Base-by-base conservation (phyloP, 192 early-diverging fungal genomes). In the Umbelopsis isabellina region DNA sequence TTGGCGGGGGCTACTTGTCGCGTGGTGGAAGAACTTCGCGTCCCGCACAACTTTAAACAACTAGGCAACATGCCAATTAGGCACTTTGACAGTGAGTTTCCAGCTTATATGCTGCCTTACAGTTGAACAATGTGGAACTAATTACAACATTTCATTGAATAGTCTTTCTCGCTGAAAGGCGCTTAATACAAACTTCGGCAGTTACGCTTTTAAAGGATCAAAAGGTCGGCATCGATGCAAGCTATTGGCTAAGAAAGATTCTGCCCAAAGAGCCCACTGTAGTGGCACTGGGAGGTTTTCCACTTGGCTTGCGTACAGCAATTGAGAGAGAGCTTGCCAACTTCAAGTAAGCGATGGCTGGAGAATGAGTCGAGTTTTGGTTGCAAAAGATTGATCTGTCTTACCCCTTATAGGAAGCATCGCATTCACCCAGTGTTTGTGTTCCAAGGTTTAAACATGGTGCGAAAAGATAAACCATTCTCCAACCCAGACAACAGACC, bases 181-280 rank as follows among this genome's bases (percentile, higher is more conserved):
- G 80, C 23, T 78, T 92, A 50, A 65, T 81, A 64, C 86, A 89
- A 72, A 81, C 82, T 35, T 73, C 84, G 53, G 79, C 89, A 23
- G 75, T 92, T 15, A 72, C 84, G 27, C 75, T 78, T 27, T 83
- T 93, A 37, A 81, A 84, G 48, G 90, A 87, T 45, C 88, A 87
- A 33, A 82, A 91, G 27, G 79, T 94, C 52, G 93, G 93, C 46
- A 90, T 94, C 50, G 93, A 94, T 67, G 93, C 90, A 71, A 86
- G 87, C 75, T 82, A 88, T 77, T 94, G 93, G 93, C 80, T 94
- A 46, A 85, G 90, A 52, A 88, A 86, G 72, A 67, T 94, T 47
- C 64, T 92, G 50, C 68, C 68, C 13, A 90, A 88, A 74, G 88
- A 91, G 37, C 77, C 86, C 64, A 84, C 84, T 51, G 49, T 82